Evolutionary conservation across 2,329 filamentous ascomycete genomes (phyloP).

Genomic region (Fulvia fulva): DNA sequence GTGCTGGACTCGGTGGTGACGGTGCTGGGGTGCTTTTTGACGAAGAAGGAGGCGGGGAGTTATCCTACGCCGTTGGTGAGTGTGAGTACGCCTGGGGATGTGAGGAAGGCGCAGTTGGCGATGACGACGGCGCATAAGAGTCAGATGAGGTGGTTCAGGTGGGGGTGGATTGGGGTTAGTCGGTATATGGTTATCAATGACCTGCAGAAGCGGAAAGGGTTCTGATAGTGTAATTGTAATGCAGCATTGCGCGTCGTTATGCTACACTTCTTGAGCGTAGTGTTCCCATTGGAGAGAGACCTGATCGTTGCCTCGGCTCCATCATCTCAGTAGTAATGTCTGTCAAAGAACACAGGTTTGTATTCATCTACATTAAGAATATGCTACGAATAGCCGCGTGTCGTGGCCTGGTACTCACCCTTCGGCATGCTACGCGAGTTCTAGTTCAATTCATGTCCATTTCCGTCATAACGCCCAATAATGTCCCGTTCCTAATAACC

Average conservation of each 20-base stretch:
- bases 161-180: slow-evolving; percentile 87
- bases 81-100: slow-evolving; percentile 61
- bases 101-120: slow-evolving; percentile 69
- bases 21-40: slow-evolving; percentile 53
- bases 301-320: too few species aligned
- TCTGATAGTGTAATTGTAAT: slow-evolving; percentile 6
- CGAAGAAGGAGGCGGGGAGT: slow-evolving; percentile 49
- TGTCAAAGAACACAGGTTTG: not conserved
- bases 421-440: slow-evolving; percentile 18
- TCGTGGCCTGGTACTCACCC: not conserved
- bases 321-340: too few species aligned
- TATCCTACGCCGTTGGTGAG: slow-evolving; percentile 61
- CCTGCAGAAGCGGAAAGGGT: slow-evolving; percentile 56
- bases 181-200: slow-evolving; percentile 97
- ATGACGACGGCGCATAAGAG: slow-evolving; percentile 90
- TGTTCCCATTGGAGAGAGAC: too few species aligned
- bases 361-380: not conserved
- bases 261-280: too few species aligned
- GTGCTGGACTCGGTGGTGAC: slow-evolving; percentile 74
- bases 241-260: not conserved
- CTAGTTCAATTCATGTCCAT: not conserved
- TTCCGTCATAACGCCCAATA: not conserved
- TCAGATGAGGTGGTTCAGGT: slow-evolving; percentile 98
- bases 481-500: slow-evolving; percentile 13
- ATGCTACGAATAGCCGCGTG: not conserved